Base-by-base conservation (phyloP, 2,329 filamentous ascomycete genomes). In the Nigrospora sphaerica region DNA sequence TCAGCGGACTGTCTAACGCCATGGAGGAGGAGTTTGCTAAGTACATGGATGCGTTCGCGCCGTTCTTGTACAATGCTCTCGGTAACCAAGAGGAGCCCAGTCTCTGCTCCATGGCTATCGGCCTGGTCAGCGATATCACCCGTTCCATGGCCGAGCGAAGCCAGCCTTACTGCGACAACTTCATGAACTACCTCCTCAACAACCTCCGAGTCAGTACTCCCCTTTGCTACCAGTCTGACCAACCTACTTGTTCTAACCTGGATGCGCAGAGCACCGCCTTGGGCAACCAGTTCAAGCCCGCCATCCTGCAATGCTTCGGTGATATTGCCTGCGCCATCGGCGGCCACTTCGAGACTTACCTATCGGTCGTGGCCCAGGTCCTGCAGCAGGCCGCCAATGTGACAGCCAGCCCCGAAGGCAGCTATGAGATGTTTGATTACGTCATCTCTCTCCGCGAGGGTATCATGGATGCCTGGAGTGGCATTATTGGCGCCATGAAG, bases 391-490 rank as follows among this genome's bases (percentile, higher is more conserved):
- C 93, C 46, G 86, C 90, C 16, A 83, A 78, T 39, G 89, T 98
- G 47, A 87, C 84, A 32, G 81, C 88, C 37, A 81, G 81, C 47
- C 77, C 83, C 28, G 90, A 96, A 55, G 84, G 86, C 49, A 87
- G 86, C 43, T 93, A 91, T 58, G 93, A 98, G 69, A 95, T 97
- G 86, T 85, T 91, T 48, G 92, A 97, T 68, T 98, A 98, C 64
- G 85, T 98, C 57, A 81, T 95, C 53, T 95, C 91, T 17, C 78
- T 98, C 42, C 85, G 93, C 45, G 95, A 98, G 64, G 93, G 92
- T 57, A 97, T 98, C 56, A 95, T 97, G 85, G 93, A 98, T 75
- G 93, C 93, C 32, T 98, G 95, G 91, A 90, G 91, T 59, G 93
- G 93, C 55, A 93, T 95, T 55, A 90, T 98, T 62, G 83, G 92